Percentiles rank a stretch among this genome's conserved stretches.
phyloP scores from a whole-genome alignment of 371 early-diverging fungal genomes.

The Mucor racemosus region DNA sequence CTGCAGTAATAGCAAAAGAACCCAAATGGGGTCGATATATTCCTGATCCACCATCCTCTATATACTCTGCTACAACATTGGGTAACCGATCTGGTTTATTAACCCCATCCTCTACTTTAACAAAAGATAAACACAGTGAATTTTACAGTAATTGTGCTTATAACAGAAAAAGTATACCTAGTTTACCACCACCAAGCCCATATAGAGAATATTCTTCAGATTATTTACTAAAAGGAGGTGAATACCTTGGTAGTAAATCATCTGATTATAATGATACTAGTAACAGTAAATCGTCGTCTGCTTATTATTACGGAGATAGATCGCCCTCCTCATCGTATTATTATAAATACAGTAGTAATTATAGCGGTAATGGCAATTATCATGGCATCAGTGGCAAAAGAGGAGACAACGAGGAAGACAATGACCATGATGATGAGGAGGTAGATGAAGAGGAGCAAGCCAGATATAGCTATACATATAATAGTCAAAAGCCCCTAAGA shows the following conservation, averaged over 20 bases:
- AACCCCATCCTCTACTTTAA: conserved; percentile 11
- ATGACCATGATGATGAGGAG: background rate
- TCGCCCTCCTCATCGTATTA: conserved; percentile 6
- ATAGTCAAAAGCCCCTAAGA: background rate
- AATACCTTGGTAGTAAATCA: background rate
- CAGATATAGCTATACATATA: background rate
- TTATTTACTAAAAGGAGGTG: background rate
- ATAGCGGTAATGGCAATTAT: background rate
- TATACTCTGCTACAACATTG: conserved; percentile 13
- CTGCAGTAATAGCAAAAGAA: conserved; percentile 3
- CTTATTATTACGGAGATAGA: conserved; percentile 1
- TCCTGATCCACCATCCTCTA: conserved; percentile 21
- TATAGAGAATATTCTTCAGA: background rate
- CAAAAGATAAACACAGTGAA: conserved; percentile 9
- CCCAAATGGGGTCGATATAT: conserved; percentile 28
- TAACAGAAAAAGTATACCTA: background rate
- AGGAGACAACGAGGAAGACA: conserved; percentile 3
- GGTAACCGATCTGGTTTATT: conserved; percentile 10
- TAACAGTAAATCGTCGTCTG: conserved; percentile 6
- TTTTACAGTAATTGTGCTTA: conserved; percentile 3
- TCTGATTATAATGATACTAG: background rate
- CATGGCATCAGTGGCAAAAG: conserved; percentile 5
- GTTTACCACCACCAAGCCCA: background rate
- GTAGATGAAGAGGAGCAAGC: background rate
- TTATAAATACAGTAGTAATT: background rate